Conservation (phyloP, 139 green algal species). For the Chlamydomonas urium region DNA sequence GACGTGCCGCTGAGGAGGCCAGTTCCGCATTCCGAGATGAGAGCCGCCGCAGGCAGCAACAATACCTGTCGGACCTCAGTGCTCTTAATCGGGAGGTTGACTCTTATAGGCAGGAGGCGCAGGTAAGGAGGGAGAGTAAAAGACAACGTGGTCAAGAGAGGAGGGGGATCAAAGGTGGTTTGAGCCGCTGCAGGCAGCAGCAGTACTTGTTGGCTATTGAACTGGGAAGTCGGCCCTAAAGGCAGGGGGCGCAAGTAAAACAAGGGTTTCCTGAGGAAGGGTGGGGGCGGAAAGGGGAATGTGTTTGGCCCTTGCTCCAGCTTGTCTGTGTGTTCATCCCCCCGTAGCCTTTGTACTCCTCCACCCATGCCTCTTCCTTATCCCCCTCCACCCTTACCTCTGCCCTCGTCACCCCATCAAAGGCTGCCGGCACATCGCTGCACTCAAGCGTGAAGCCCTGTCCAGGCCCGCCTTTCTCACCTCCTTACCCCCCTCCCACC, state of each 20-base stretch:
- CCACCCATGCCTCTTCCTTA: too few species aligned
- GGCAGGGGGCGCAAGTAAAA: background rate
- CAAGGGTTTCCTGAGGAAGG: background rate
- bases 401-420: background rate
- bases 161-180: too few species aligned
- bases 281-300: too few species aligned
- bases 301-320: too few species aligned
- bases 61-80: constrained; percentile 22
- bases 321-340: too few species aligned
- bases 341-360: too few species aligned
- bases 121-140: too few species aligned
- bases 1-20: background rate
- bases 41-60: background rate
- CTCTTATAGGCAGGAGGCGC: too few species aligned
- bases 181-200: background rate
- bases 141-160: too few species aligned
- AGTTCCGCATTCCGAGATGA: background rate
- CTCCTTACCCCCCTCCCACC: too few species aligned
- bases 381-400: background rate
- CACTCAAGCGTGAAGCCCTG: background rate
- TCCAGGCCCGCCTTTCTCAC: too few species aligned
- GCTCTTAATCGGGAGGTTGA: constrained; percentile 35
- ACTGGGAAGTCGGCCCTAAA: background rate
- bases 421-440: background rate
- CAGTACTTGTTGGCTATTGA: background rate